Percentiles rank a stretch among this genome's conserved stretches.
Evolutionary conservation across 2,329 filamentous ascomycete species (phyloP).

Genomic region (Verticillium klebahnii): DNA sequence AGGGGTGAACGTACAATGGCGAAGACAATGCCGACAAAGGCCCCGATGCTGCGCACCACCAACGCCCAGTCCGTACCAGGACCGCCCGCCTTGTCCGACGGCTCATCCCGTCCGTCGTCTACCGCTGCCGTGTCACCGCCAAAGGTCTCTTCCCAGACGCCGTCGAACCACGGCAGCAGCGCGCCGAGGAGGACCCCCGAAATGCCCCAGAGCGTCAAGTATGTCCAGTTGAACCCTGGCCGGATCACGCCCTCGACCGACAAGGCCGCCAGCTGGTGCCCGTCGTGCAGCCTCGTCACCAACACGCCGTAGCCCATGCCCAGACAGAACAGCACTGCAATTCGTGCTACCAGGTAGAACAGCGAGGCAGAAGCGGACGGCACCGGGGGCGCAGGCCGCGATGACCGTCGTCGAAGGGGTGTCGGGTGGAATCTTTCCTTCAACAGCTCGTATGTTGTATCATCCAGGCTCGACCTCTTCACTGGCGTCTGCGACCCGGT

Average conservation of each 20-base stretch:
- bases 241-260: constrained; percentile 42
- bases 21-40: constrained; percentile 57
- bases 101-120: constrained; percentile 15
- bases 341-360: constrained; percentile 54
- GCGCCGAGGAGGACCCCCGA: constrained; percentile 74
- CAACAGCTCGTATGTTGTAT: constrained; percentile 39
- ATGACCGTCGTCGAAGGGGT: constrained; percentile 25
- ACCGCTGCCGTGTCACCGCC: constrained; percentile 27
- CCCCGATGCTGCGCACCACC: constrained; percentile 53
- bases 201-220: constrained; percentile 76
- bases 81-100: constrained; percentile 23
- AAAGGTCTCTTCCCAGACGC: constrained; percentile 59
- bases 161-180: constrained; percentile 79
- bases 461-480: constrained; percentile 34
- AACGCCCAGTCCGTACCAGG: constrained; percentile 68
- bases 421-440: constrained; percentile 12
- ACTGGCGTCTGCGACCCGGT: constrained; percentile 69
- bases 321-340: constrained; percentile 66
- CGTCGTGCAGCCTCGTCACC: constrained; percentile 73
- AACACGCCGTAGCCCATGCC: constrained; percentile 80
- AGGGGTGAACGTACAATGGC: constrained; percentile 63
- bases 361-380: constrained; percentile 21
- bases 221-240: constrained; percentile 51
- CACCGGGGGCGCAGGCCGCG: constrained; percentile 20
- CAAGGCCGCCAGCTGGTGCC: constrained; percentile 58